Base-by-base conservation (phyloP, 768 basidiomycete species). In the Trametes coccinea region DNA sequence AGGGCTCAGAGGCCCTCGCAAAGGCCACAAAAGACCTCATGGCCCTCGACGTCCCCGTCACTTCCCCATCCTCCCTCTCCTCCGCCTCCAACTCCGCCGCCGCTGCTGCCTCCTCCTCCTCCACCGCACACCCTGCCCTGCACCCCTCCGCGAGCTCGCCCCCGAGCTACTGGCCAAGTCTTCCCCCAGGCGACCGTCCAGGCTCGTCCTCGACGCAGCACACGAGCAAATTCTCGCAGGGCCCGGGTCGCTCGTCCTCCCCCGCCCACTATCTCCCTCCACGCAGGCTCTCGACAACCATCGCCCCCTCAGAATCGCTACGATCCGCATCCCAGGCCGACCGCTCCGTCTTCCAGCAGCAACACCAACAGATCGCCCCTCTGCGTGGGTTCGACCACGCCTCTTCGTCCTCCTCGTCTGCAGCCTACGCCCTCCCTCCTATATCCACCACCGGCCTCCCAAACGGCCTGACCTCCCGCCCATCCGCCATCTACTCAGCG, bases 11-110 rank as follows among this genome's bases (percentile, higher is more conserved):
- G 56, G 85, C 86, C 2, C 80, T 93, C 56, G 76, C 87, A 55
- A 89, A 88, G 74, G 90, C 90, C 0, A 93, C 91, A 0, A 91
- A 89, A 73, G 89, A 92, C 72, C 83, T 93, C 46, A 91, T 93
- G 86, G 79, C 88, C 4, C 78, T 92, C 30, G 88, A 72, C 70
- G 46, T 66, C 67, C 69, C 66, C 17, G 67, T 67, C 30, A 63
- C 70, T 22, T 22, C 22, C 22, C 22, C 22, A 22, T 22, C 22
- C 22, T 22, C 22, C 22, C 22, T 22, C 22, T 22, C 22, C 22
- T 22, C 22, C 22, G 22, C 22, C 22, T 22, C 22, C 22, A 22
- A 22, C 22, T 66, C 70, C 2, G n/a, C 61, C 29, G 40, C 50
- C 58, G 4, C 56, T 45, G 14, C 56, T 56, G 47, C 66, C 14